Percentiles rank a stretch among this genome's conserved stretches.
These are phyloP conservation scores for Vitis hybrid DNA, from an alignment of 177 flowering plant genomes.

Conservation along the genomic window DNA sequence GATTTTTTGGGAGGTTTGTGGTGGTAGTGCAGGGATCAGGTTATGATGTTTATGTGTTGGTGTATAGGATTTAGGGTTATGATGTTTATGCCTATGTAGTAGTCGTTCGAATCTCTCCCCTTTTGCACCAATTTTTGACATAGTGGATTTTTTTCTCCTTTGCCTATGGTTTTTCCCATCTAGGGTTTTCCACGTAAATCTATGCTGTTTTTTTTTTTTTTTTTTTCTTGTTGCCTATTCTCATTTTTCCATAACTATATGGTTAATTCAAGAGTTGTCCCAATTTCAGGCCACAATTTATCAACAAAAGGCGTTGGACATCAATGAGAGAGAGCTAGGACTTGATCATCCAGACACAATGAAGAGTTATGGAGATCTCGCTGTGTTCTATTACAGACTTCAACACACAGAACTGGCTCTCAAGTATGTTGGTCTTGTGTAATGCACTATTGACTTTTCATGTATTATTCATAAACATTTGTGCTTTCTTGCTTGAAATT, in stretches of 20 bases:
- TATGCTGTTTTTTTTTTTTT: too few species aligned
- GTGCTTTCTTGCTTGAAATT: not conserved
- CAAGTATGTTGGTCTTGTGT: conserved; percentile 54
- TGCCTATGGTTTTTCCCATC: too few species aligned
- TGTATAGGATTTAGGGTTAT: too few species aligned
- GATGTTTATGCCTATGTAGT: too few species aligned
- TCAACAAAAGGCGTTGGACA: conserved; percentile 97
- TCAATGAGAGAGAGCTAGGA: conserved; percentile 96
- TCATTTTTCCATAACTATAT: not conserved
- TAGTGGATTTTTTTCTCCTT: too few species aligned
- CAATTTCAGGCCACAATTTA: conserved; percentile 86
- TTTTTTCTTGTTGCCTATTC: too few species aligned
- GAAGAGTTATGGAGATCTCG: conserved; percentile 99
- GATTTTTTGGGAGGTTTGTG: too few species aligned
- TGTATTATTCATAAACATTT: conserved; percentile 1
- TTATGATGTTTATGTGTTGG: too few species aligned
- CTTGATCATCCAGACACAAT: conserved; percentile 99
- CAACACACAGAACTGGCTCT: conserved; percentile 98
- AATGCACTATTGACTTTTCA: conserved; percentile 1
- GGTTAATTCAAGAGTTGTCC: not conserved
- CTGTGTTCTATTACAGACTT: conserved; percentile 97
- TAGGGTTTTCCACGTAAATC: too few species aligned
- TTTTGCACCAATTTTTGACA: too few species aligned
- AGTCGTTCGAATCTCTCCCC: too few species aligned
- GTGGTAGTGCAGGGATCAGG: too few species aligned